Base-by-base conservation (phyloP, 2,329 filamentous ascomycete species). In the Claviceps cyperi region DNA sequence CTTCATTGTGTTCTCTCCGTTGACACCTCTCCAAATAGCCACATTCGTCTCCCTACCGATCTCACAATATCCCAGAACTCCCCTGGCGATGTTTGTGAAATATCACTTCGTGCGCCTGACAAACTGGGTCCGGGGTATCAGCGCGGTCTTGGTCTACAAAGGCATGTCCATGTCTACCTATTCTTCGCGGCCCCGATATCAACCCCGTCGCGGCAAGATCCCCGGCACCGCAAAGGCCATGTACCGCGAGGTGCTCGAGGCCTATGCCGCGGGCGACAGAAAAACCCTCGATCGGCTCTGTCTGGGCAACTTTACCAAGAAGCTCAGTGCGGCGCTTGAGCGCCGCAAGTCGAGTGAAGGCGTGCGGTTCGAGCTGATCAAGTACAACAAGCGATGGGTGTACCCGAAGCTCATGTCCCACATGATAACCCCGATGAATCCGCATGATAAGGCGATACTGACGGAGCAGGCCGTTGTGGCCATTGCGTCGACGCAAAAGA, bases 181-280 rank as follows among this genome's bases (percentile, higher is more conserved):
- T 55, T 62, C 70, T 48, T 64, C 62, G 35, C 64, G 64, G 19
- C 70, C 71, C 13, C 59, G 57, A n/a, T 71, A 73, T 59, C 69
- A 72, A 58, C 60, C 73, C 24, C 56, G 64, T 24, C 68, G 68
- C 14, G 56, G 63, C 21, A 60, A 63, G 48, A 66, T 77, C 45
- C 62, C 70, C 8, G 72, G 77, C 1, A 71, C 72, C 1, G 82
- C 80, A 35, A 73, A 76, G 57, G 71, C 69, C 19, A 67, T 84
- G 58, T 81, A 86, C 63, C 66, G 68, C 48, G 66, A 76, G 55
- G 77, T 86, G 71, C 78, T 80, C 57, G 70, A 73, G 51, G 76
- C 76, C 4, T 74, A 84, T 47, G 82, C 83, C 6, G 64, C 65
- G 2, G 79, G 77, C 52, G 76, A 84, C 65, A 66, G 68, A 55